These are phyloP conservation scores for Exophiala aquamarina DNA, from an alignment of 2,329 filamentous ascomycete genomes.

Conservation along the genomic window DNA sequence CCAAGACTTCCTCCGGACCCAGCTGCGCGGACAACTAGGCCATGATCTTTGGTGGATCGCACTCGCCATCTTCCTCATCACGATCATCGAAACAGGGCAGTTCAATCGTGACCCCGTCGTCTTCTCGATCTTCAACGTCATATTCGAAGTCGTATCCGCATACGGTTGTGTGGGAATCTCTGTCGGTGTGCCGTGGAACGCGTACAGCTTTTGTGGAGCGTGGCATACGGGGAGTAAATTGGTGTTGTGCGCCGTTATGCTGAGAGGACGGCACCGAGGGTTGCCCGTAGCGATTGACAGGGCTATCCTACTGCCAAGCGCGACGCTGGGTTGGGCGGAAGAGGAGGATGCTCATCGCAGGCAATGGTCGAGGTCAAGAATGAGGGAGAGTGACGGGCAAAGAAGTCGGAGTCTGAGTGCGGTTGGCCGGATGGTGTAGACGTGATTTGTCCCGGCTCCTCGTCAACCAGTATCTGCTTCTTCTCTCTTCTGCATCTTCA, in stretches of 20 bases:
- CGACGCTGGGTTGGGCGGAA: slow-evolving; percentile 41
- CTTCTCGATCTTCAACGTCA: slow-evolving; percentile 61
- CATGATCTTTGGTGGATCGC: slow-evolving; percentile 69
- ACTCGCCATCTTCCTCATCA: slow-evolving; percentile 60
- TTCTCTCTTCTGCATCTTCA: too few relatives aligned
- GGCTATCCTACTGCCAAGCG: slow-evolving; percentile 41
- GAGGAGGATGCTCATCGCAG: slow-evolving; percentile 46
- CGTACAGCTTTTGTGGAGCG: slow-evolving; percentile 48
- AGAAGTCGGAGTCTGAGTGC: too few relatives aligned
- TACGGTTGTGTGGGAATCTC: slow-evolving; percentile 46
- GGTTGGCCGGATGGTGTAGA: too few relatives aligned
- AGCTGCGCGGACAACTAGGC: slow-evolving; percentile 64
- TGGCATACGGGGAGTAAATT: slow-evolving; percentile 54
- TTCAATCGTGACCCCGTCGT: slow-evolving; percentile 52
- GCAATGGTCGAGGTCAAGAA: too few relatives aligned
- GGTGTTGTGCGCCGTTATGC: slow-evolving; percentile 56
- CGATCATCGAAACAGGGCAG: slow-evolving; percentile 59
- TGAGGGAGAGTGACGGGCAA: too few relatives aligned
- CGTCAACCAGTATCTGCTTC: too few relatives aligned
- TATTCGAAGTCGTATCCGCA: slow-evolving; percentile 46
- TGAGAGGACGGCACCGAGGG: slow-evolving; percentile 55
- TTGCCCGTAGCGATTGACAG: slow-evolving; percentile 56
- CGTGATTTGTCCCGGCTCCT: too few relatives aligned
- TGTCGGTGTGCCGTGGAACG: slow-evolving; percentile 44
- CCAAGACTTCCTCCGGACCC: slow-evolving; percentile 53